phyloP scores from a whole-genome alignment of 2,329 filamentous ascomycete species.

The Sordariomycetes sp. region DNA sequence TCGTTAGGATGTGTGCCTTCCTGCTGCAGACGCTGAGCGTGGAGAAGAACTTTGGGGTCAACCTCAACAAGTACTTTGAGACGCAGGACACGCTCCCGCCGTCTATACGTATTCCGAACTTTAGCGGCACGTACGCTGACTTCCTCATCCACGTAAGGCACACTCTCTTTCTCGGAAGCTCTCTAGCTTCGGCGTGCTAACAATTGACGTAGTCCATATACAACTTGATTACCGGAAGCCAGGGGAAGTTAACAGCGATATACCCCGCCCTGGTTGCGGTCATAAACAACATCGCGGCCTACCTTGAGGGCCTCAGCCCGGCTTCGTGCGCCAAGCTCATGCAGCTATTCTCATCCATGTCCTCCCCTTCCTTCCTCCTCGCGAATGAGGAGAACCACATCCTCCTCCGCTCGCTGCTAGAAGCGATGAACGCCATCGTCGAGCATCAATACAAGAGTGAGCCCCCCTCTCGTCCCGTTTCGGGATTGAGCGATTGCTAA shows the following conservation, averaged over 20 bases:
- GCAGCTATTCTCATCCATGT: conserved; percentile 86
- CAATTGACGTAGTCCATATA: conserved; percentile 65
- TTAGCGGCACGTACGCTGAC: conserved; percentile 85
- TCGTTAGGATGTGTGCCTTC: conserved; percentile 97
- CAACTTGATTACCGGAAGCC: conserved; percentile 79
- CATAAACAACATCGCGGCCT: conserved; percentile 85
- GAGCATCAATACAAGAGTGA: conserved; percentile 77
- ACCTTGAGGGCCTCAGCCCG: conserved; percentile 65
- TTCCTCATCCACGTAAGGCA: conserved; percentile 75
- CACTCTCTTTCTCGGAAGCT: not conserved
- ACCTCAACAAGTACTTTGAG: conserved; percentile 80
- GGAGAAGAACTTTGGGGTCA: conserved; percentile 80
- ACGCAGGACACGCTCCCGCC: conserved; percentile 78
- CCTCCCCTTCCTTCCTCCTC: conserved; percentile 80
- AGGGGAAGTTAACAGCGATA: conserved; percentile 80
- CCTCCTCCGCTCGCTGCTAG: conserved; percentile 70
- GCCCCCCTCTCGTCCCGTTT: conserved; percentile 15
- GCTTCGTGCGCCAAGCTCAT: conserved; percentile 72
- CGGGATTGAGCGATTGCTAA: not conserved
- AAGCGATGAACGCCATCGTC: conserved; percentile 80
- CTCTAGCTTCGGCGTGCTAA: conserved; percentile 13
- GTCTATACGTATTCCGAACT: conserved; percentile 71
- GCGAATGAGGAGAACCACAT: conserved; percentile 86
- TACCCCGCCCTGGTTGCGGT: conserved; percentile 88
- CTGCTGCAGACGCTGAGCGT: conserved; percentile 90